Base-by-base conservation (phyloP, 345 rosid species). In the Diplotaxis tenuifolia region DNA sequence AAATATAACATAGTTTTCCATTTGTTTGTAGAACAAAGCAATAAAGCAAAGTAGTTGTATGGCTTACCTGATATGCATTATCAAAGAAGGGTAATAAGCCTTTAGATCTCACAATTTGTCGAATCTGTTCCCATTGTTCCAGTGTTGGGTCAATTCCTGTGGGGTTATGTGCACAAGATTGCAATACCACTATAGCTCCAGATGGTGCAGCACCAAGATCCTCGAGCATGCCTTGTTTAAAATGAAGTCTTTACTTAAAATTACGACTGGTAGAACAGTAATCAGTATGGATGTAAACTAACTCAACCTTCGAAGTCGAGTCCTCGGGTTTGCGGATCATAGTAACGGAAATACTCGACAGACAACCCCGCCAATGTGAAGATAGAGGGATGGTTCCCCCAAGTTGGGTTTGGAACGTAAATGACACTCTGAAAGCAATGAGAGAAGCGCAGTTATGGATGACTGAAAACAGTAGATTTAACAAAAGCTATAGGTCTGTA, bases 161-260 rank as follows among this genome's bases (percentile, higher is more conserved):
- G 45, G 98, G 98, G 72, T 93, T 93, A 78, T 93, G 98, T 23
- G 97, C 98, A 84, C 98, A 93, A 36, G 97, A 94, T 83, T 93
- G 98, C 68, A 93, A 88, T 54, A 93, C 95, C 62, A 93, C 88
- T 34, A 93, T 81, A 70, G 96, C 97, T 75, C 98, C 96, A 42
- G 90, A 66, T 47, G 96, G 87, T 60, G 98, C 96, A 83, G 92
- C 79, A 0, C 84, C 82, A 73, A 93, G 92, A 78, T 93, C 98
- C 80, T 91, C 92, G 38, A 93, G 65, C 75, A 93, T 62, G 62
- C 97, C 98, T 93, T 49, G 9, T 6, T 25, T 25, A 25, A 1
- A 25, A 25, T 55, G 0, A 23, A 5, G 23, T 23, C 31, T 25
- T 25, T 25, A 25, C 4, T 25, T 25, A 1, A 23, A 54, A 10